Conservation (phyloP, 306 rosid genomes). For the Hylodesmum podocarpum region DNA sequence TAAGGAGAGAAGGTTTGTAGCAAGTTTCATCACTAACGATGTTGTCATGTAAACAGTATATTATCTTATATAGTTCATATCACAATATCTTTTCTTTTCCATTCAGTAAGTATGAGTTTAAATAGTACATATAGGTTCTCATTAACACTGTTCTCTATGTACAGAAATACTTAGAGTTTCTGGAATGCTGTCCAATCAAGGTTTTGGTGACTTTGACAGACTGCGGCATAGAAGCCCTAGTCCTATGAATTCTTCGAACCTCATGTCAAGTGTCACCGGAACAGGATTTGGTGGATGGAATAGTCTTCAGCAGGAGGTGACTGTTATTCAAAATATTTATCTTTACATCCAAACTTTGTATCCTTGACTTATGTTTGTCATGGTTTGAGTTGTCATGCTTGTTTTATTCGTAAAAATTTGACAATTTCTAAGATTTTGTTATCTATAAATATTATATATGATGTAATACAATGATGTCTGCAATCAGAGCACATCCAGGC, state of each 20-base stretch:
- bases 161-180: conserved; percentile 82
- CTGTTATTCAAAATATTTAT: conserved; percentile 5
- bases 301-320: conserved; percentile 73
- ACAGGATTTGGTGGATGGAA: conserved; percentile 74
- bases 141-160: conserved; percentile 15
- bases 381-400: not conserved
- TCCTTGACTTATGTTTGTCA: conserved; percentile 7
- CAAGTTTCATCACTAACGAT: not conserved
- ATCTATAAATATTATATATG: not conserved
- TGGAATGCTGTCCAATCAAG: conserved; percentile 86
- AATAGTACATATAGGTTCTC: conserved; percentile 22
- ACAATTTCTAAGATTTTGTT: not conserved
- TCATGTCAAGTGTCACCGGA: conserved; percentile 68
- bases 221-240: conserved; percentile 90
- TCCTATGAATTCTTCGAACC: conserved; percentile 78
- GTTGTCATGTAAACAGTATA: not conserved
- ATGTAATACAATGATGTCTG: not conserved
- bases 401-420: not conserved
- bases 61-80: not conserved
- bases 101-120: not conserved
- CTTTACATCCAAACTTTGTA: not conserved
- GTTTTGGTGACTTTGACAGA: conserved; percentile 77
- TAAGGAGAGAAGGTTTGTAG: not conserved
- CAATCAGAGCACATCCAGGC: not conserved
- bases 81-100: not conserved